These are phyloP conservation scores for Limonomyces culmigenus DNA, from an alignment of 1,284 basidiomycete genomes.

Conservation along the genomic window DNA sequence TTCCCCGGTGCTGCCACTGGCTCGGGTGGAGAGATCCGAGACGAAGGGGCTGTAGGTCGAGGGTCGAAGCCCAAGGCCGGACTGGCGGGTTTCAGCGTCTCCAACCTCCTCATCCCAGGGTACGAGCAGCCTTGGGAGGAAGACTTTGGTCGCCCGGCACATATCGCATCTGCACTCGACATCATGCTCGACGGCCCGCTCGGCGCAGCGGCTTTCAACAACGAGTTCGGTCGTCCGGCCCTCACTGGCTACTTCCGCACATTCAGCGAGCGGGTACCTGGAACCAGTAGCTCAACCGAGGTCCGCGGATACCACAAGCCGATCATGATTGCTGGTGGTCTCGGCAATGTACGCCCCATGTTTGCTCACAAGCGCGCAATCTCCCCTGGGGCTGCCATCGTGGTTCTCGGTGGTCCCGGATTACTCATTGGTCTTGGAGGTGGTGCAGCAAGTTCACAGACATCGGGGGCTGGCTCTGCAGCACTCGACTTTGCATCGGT, in stretches of 20 bases:
- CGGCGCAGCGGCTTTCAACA: conserved; percentile 93
- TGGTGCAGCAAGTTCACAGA: conserved; percentile 88
- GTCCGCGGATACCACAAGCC: conserved; percentile 98
- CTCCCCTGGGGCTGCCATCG: conserved; percentile 65
- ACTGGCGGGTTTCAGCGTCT: conserved; percentile 87
- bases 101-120: conserved; percentile 83
- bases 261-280: conserved; percentile 59
- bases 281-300: no score
- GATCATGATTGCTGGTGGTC: conserved; percentile 97
- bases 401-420: conserved; percentile 94
- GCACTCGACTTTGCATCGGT: conserved; percentile 96
- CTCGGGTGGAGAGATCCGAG: conserved; percentile 94
- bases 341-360: conserved; percentile 78
- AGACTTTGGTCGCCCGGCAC: conserved; percentile 76
- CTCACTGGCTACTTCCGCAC: conserved; percentile 81
- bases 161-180: conserved; percentile 87
- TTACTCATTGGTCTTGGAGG: conserved; percentile 95
- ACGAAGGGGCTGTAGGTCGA: conserved; percentile 91
- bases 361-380: conserved; percentile 71
- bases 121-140: conserved; percentile 80
- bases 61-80: conserved; percentile 97
- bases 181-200: conserved; percentile 97
- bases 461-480: conserved; percentile 74
- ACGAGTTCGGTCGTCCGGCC: conserved; percentile 93
- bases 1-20: conserved; percentile 96